Evolutionary conservation across 306 rosid genomes (phyloP), one percentile per base, ranked within the genome.

Genomic region (Phaseolus lunatus): DNA sequence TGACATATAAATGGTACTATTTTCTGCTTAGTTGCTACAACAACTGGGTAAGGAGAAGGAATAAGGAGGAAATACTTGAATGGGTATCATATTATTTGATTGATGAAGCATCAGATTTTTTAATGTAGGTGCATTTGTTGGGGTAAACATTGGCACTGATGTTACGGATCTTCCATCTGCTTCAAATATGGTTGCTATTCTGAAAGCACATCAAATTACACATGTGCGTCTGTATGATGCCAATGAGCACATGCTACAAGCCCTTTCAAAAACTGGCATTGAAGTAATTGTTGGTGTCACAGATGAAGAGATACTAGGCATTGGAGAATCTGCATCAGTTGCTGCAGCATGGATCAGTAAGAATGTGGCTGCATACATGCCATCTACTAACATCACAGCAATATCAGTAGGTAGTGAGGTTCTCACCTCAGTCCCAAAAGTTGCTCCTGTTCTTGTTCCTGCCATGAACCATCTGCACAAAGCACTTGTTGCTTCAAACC

Each of bases 361-460:
- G 84, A 95, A 92, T 59, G 89, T 95, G 22, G 95, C 84, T 5
- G 90, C 98, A 69, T 88, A 92, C 58, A 53, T 89, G 86, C 97
- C 98, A 54, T 81, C 86, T 23, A 92, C 96, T 20, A 95, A 92
- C 72, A 95, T 95, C 78, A 90, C 98, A 5, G 85, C 96, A 73
- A 84, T 94, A 78, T 87, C 96, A 7, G 96, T 92, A 33, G 98
- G 98, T 61, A 94, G 97, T 71, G 93, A 92, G 78, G 96, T 94
- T 83, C 95, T 94, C 61, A 86, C 91, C 19, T 33, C 86, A 65
- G 65, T 92, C 35, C 98, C 97, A 45, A 85, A 92, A 47, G 90
- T 83, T 48, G 93, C 96, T 12, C 86, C 95, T 7, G 88, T 90
- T 75, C 83, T 94, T 63, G 92, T 94, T 76, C 86, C 93, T 35